These are phyloP conservation scores for Suhomyces sp. DNA, from an alignment of 805 yeast species.

Conservation along the genomic window DNA sequence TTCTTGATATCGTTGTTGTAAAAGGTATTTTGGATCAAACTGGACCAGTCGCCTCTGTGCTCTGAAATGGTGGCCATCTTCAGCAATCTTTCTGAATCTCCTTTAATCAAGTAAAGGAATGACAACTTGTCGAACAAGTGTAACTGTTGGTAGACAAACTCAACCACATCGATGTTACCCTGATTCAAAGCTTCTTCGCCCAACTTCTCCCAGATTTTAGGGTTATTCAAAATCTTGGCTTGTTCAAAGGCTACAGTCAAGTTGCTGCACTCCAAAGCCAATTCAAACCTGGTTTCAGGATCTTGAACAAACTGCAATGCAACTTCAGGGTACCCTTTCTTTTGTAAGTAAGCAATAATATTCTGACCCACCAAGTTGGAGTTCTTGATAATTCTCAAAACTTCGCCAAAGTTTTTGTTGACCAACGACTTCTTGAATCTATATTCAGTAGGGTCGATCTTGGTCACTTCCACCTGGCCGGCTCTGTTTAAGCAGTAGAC, in stretches of 20 bases:
- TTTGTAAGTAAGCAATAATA: constrained; percentile 90
- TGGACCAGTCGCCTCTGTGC: constrained; percentile 74
- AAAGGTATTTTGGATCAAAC: constrained; percentile 79
- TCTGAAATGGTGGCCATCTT: constrained; percentile 91
- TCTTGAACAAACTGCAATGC: constrained; percentile 97
- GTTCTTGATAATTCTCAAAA: constrained; percentile 77
- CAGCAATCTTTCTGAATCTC: constrained; percentile 68
- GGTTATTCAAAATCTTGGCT: constrained; percentile 71
- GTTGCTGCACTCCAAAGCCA: constrained; percentile 92
- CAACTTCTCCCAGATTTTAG: constrained; percentile 73
- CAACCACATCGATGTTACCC: constrained; percentile 84
- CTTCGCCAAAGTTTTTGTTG: constrained; percentile 87
- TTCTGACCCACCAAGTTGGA: constrained; percentile 96
- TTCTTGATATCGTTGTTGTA: constrained; percentile 72
- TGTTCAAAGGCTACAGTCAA: constrained; percentile 82
- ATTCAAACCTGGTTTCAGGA: constrained; percentile 91
- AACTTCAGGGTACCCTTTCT: constrained; percentile 94
- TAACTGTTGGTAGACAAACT: constrained; percentile 83
- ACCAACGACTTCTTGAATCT: constrained; percentile 92
- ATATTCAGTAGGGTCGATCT: constrained; percentile 94
- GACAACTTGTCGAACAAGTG: constrained; percentile 85
- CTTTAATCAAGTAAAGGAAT: constrained; percentile 80
- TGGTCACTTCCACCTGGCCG: constrained; percentile 75
- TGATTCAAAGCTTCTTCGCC: constrained; percentile 85
- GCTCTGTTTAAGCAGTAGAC: constrained; percentile 81